Base-by-base conservation (phyloP, 345 rosid genomes). In the Lepidium didymum region DNA sequence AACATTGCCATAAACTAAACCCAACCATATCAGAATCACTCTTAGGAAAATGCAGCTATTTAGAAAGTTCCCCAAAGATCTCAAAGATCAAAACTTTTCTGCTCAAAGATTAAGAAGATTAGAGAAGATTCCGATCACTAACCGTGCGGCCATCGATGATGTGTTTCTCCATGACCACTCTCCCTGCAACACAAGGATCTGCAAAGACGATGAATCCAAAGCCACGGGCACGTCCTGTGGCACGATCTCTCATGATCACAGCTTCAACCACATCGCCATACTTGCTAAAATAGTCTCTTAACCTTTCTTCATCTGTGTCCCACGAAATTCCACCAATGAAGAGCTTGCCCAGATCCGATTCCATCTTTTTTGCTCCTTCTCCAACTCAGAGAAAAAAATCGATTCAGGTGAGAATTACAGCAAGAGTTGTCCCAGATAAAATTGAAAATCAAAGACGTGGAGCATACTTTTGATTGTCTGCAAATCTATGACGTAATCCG, bases 281-380 rank as follows among this genome's bases (percentile, higher is more conserved):
- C 55, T 81, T 82, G 66, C 86, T 73, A 72, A 92, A 92, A 70
- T 92, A 92, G 35, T 86, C 92, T 80, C 91, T 85, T 11, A 93
- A 86, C 14, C 87, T 85, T 66, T 85, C 98, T 76, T 93, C 98
- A 63, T 88, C 89, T 49, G 97, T 90, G 77, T 93, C 98, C 98
- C 98, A 93, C 9, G 98, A 93, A 56, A 93, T 90, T 80, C 98
- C 98, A 80, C 98, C 98, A 74, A 93, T 84, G 89, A 93, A 93
- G 76, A 93, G 97, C 85, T 93, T 93, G 66, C 98, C 97, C 68
- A 84, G 96, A 90, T 90, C 69, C 63, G 69, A 86, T 78, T 86
- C 94, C 98, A 90, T 90, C 89, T 77, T 78, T 66, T 74, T 3
- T 3, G 83, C 81, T 69, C 71, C 76, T 35, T 7, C 52, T 40